Base-by-base conservation (phyloP, 1,284 basidiomycete species). In the Leucoagaricus sp. region DNA sequence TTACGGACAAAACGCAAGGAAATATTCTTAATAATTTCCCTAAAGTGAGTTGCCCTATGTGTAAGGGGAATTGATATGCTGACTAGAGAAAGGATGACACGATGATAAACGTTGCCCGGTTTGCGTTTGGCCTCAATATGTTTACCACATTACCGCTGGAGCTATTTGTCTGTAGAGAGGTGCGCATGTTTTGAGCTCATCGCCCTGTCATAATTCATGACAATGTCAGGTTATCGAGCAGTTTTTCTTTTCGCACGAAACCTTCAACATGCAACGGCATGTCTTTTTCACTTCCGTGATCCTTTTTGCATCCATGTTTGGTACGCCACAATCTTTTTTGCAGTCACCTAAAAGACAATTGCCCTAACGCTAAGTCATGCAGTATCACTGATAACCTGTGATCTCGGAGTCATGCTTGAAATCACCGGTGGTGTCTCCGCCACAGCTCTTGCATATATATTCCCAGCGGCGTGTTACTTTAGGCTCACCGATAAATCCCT, bases 121-220 rank as follows among this genome's bases (percentile, higher is more conserved):
- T 98, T 65, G 94, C 92, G 66, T 98, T 99, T 67, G 96, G 96
- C 4, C 73, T 96, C 59, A 99, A 99, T 74, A 99, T 99, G 96
- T 96, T 97, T 65, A 97, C 96, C 1, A 99, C 96, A 0, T 82
- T 96, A 17, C 94, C 94, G 0, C 78, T 98, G 48, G 94, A 98
- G 67, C 79, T 94, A 19, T 97, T 98, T 68, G 94, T 98, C 13
- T 97, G 95, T 67, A 83, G 94, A 75, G 94, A 98, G 79, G 93
- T 90, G 58, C 60, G 67, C 41, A 49, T 51, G 57, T 23, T 9
- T 44, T 57, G n/a, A n/a, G n/a, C n/a, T n/a, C n/a, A n/a, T n/a
- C n/a, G n/a, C n/a, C n/a, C n/a, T n/a, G n/a, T n/a, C n/a, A n/a
- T n/a, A n/a, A n/a, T n/a, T n/a, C n/a, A n/a, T n/a, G n/a, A n/a